Evolutionary conservation across 306 rosid species (phyloP), one percentile per base, ranked within the genome.

Genomic region (Cyamopsis tetragonoloba): DNA sequence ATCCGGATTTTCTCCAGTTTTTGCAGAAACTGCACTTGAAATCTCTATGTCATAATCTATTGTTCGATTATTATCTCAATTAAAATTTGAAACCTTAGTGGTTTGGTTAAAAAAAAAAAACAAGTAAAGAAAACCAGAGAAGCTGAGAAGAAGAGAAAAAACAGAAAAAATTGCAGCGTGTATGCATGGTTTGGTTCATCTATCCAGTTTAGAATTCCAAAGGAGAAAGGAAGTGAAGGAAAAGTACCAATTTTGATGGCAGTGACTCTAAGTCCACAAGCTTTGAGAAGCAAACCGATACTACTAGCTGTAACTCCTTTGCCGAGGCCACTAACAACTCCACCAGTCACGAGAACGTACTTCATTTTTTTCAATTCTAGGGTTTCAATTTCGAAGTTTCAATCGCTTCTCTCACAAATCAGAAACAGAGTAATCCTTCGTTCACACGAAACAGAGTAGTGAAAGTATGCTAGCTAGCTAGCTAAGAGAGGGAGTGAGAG

Each of bases 281-380:
- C 91, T 77, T 87, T 84, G 81, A 92, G 95, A 78, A 92, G 89
- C 18, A 92, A 72, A 7, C 98, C 98, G 79, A 92, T 81, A 82
- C 98, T 89, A 73, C 98, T 92, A 0, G 98, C 98, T 4, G 98
- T 92, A 28, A 92, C 91, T 17, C 98, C 98, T 74, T 92, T 92
- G 3, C 98, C 98, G 20, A 92, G 95, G 6, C 98, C 98, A 72
- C 98, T 92, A 32, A 92, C 92, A 14, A 92, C 98, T 60, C 98
- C 98, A 11, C 98, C 98, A 22, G 92, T 92, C 41, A 92, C 98
- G 77, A 89, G 28, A 41, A 92, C 85, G 62, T 92, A 92, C 86
- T 92, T 92, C 98, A 92, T 91, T 72, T 72, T n/a, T 68, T 10
- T 31, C 9, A 17, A 42, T 31, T 47, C 27, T 28, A 9, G 8